These are phyloP conservation scores for Kwoniella dendrophila DNA, from an alignment of 768 basidiomycete species.

Conservation along the genomic window DNA sequence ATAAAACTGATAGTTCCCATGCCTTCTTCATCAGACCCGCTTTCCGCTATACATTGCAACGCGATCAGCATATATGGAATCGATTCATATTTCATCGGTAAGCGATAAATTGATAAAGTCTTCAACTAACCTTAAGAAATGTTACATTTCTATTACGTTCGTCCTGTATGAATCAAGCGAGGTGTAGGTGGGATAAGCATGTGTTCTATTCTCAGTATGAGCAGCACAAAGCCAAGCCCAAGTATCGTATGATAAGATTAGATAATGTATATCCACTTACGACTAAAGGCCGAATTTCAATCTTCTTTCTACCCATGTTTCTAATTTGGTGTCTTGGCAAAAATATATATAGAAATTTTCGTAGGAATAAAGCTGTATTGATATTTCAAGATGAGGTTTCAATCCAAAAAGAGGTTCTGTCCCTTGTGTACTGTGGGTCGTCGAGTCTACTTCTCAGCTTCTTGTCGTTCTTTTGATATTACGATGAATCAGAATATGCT, in stretches of 20 bases:
- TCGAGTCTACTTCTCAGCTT: no score
- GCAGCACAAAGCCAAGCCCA: not conserved
- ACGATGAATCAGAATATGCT: no score
- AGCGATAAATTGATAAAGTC: not conserved
- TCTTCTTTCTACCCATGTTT: constrained; percentile 55
- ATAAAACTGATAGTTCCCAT: constrained; percentile 55
- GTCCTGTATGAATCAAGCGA: constrained; percentile 31
- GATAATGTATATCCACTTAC: constrained; percentile 36
- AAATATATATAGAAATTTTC: no score
- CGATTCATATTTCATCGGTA: not conserved
- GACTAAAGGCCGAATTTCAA: constrained; percentile 51
- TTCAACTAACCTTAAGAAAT: constrained; percentile 49
- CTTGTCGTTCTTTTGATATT: no score
- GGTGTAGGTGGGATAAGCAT: not conserved
- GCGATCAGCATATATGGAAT: not conserved
- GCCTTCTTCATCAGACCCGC: constrained; percentile 56
- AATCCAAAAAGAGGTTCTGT: no score
- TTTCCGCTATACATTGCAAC: constrained; percentile 45
- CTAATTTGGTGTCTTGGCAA: constrained; percentile 1
- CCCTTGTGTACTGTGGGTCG: no score
- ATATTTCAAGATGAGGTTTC: no score
- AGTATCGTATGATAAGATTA: constrained; percentile 2
- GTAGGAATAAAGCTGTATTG: no score
- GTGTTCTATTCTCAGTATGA: not conserved
- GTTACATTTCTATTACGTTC: constrained; percentile 56